Conservation (phyloP, 345 rosid species). For the Sisymbrium irio region DNA sequence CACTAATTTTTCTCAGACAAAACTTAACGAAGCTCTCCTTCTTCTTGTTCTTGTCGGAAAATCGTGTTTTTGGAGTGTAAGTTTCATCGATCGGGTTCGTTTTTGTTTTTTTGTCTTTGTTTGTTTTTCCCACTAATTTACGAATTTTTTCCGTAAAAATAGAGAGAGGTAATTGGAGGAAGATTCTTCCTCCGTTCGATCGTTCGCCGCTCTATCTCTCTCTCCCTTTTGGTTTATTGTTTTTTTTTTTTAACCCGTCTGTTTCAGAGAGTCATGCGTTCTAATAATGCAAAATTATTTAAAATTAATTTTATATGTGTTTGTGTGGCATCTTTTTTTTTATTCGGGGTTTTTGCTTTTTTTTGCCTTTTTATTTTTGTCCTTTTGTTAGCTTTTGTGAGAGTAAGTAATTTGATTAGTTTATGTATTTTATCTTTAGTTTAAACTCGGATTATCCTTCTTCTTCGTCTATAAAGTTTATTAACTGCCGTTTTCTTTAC, state of each 20-base stretch:
- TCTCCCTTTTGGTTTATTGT: conserved; percentile 5
- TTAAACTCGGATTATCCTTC: not conserved
- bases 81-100: conserved; percentile 25
- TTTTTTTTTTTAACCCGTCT: not conserved
- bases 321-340: not conserved
- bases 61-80: conserved; percentile 33
- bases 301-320: not conserved
- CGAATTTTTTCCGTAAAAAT: conserved; percentile 27
- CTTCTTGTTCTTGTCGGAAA: conserved; percentile 9
- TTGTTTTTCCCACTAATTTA: conserved; percentile 10
- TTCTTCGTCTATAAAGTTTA: not conserved
- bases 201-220: not conserved
- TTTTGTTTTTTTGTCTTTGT: not conserved
- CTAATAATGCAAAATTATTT: conserved; percentile 30
- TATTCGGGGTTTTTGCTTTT: not conserved
- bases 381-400: conserved; percentile 8
- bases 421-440: not conserved
- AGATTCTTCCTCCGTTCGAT: conserved; percentile 36
- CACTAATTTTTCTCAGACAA: too few species aligned
- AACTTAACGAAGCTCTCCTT: too few species aligned
- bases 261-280: conserved; percentile 23
- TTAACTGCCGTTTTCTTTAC: conserved; percentile 9
- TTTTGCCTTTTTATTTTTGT: conserved; percentile 4
- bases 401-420: not conserved
- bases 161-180: conserved; percentile 20